A percentile compares a stretch with the other conserved stretches of the same genome.
Conservation (phyloP, 495 filamentous ascomycete genomes). For the Aspergillus saccharolyticus region DNA sequence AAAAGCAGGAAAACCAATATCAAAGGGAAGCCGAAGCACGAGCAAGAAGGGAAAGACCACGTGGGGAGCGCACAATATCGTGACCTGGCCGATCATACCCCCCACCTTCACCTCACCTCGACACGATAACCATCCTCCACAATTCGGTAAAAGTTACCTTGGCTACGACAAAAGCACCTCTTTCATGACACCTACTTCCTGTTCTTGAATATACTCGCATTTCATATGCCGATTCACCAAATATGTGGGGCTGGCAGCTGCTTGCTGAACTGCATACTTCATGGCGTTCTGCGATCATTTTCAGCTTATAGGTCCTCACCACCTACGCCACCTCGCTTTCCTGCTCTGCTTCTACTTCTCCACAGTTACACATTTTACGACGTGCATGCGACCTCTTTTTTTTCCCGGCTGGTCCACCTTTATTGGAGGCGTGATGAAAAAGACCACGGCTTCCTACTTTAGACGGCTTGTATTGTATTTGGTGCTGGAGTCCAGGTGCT, state of each 20-base stretch:
- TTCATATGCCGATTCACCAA: conserved; percentile 1
- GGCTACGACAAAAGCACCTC: conserved; percentile 1
- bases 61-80: background rate
- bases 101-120: background rate
- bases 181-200: conserved; percentile 2
- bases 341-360: conserved; percentile 16
- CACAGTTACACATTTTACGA: conserved; percentile 17
- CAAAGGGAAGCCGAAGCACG: background rate
- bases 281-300: conserved; percentile 41
- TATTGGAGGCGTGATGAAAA: conserved; percentile 31
- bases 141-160: background rate
- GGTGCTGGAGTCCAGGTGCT: conserved; percentile 24
- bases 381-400: conserved; percentile 25
- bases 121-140: background rate
- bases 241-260: conserved; percentile 2
- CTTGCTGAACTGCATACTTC: conserved; percentile 31
- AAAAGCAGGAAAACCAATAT: background rate
- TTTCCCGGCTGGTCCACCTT: conserved; percentile 29
- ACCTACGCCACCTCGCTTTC: conserved; percentile 20
- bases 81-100: background rate
- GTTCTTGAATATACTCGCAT: conserved; percentile 6
- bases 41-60: background rate
- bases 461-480: conserved; percentile 48
- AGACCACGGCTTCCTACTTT: conserved; percentile 32
- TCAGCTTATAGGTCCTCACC: conserved; percentile 37